Percentiles rank a stretch among this genome's conserved stretches.
Conservation (phyloP, 345 rosid species). For the Dovyalis caffra region DNA sequence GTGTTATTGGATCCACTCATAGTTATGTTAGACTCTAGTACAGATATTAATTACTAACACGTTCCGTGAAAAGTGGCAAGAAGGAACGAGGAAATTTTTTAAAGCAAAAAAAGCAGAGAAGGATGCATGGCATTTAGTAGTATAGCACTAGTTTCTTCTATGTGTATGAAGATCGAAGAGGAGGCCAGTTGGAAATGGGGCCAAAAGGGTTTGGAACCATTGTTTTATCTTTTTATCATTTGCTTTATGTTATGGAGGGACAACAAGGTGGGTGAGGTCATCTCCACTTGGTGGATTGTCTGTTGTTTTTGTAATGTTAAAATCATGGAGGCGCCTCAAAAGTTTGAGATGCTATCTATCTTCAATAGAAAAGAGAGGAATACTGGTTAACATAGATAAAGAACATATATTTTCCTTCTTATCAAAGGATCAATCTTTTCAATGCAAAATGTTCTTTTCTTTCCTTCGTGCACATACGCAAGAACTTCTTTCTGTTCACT, state of each 20-base stretch:
- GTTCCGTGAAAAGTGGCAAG: not conserved
- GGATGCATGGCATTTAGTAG: not conserved
- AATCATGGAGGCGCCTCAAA: not conserved
- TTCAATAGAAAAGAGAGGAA: not conserved
- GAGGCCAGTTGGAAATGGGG: not conserved
- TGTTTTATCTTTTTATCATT: not conserved
- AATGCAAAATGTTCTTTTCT: slow-evolving; percentile 32
- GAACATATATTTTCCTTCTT: not conserved
- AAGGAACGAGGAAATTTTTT: not conserved
- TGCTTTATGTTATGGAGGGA: not conserved
- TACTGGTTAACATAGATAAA: slow-evolving; percentile 1
- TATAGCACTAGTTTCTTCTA: too few species aligned
- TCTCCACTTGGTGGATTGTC: not conserved
- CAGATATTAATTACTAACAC: not conserved
- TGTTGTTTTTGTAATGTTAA: too few species aligned
- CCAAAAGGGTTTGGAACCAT: not conserved
- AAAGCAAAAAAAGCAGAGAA: not conserved
- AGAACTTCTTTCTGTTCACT: slow-evolving; percentile 8
- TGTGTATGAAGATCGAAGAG: not conserved
- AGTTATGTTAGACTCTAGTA: not conserved
- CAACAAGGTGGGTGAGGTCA: not conserved
- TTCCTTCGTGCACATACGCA: slow-evolving; percentile 19
- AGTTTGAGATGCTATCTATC: not conserved
- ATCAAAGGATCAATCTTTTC: not conserved
- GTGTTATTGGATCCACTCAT: not conserved